Evolutionary conservation across 306 rosid species (phyloP).

Genomic region (Lablab purpureus): DNA sequence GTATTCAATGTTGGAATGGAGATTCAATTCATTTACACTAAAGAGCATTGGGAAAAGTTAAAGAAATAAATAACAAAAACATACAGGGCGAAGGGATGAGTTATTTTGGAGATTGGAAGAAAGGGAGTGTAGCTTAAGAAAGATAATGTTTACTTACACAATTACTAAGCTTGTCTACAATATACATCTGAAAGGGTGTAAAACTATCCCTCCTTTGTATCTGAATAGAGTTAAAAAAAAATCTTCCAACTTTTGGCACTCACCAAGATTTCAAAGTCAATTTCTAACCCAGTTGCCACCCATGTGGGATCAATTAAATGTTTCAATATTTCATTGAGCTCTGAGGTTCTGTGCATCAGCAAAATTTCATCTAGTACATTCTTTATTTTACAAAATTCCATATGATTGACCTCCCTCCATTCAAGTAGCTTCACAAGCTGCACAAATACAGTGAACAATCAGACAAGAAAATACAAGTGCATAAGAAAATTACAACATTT

Average conservation of each 20-base stretch:
- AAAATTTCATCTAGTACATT: slow-evolving; percentile 85
- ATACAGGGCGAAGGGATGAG: too few relatives aligned
- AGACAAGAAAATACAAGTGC: slow-evolving; percentile 36
- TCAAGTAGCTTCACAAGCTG: slow-evolving; percentile 99
- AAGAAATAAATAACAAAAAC: too few relatives aligned
- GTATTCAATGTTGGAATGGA: neutral
- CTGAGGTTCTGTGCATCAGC: slow-evolving; percentile 69
- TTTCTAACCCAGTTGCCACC: slow-evolving; percentile 89
- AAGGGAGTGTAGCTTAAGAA: too few relatives aligned
- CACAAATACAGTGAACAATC: slow-evolving; percentile 46
- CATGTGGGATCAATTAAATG: slow-evolving; percentile 88
- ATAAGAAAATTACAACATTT: too few relatives aligned
- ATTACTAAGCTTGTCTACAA: too few relatives aligned
- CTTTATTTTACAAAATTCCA: slow-evolving; percentile 92
- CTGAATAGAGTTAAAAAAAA: neutral
- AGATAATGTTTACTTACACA: too few relatives aligned
- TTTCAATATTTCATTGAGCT: slow-evolving; percentile 75
- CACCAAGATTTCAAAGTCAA: slow-evolving; percentile 80
- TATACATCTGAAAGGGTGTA: neutral
- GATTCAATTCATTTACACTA: slow-evolving; percentile 2
- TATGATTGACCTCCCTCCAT: slow-evolving; percentile 91
- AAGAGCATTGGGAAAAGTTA: neutral
- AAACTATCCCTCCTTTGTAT: slow-evolving; percentile 24
- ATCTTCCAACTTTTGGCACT: slow-evolving; percentile 52
- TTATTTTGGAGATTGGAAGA: too few relatives aligned